These are phyloP conservation scores for Citrus cavaleriei DNA, from an alignment of 345 rosid species.

Conservation along the genomic window DNA sequence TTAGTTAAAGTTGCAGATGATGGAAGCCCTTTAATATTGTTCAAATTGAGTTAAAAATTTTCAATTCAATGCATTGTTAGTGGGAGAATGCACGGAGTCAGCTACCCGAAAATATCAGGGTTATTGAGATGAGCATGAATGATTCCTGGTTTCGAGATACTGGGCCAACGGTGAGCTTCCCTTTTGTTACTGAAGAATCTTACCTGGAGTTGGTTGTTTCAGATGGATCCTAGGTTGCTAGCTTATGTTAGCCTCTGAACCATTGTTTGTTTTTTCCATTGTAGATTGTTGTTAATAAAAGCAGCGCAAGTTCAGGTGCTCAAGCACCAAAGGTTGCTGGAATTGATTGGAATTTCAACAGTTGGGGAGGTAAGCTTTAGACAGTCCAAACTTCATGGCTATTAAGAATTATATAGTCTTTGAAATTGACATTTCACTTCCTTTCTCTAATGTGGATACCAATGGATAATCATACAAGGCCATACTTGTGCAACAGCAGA, in stretches of 20 bases:
- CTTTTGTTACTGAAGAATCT: background rate
- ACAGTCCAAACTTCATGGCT: background rate
- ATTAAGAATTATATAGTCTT: background rate
- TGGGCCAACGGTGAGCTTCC: conserved; percentile 82
- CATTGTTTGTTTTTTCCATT: background rate
- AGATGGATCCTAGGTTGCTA: background rate
- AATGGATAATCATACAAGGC: background rate
- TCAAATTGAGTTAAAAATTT: background rate
- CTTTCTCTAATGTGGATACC: background rate
- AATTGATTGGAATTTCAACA: conserved; percentile 84
- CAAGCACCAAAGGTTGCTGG: conserved; percentile 60
- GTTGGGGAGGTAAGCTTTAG: conserved; percentile 76
- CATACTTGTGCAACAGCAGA: background rate
- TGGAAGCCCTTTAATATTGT: conserved; percentile 1
- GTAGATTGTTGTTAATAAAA: conserved; percentile 60
- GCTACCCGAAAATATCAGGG: conserved; percentile 71
- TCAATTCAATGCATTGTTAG: conserved; percentile 30
- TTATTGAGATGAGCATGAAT: conserved; percentile 89
- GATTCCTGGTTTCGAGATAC: conserved; percentile 97
- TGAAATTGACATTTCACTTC: background rate
- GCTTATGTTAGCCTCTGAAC: background rate
- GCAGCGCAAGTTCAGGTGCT: conserved; percentile 17
- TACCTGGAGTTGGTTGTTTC: background rate
- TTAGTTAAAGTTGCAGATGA: conserved; percentile 22
- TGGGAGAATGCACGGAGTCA: conserved; percentile 79